Percentiles rank a stretch among this genome's conserved stretches.
Evolutionary conservation across 148 eudicot genomes (phyloP).

Genomic region (Rhododendron molle): DNA sequence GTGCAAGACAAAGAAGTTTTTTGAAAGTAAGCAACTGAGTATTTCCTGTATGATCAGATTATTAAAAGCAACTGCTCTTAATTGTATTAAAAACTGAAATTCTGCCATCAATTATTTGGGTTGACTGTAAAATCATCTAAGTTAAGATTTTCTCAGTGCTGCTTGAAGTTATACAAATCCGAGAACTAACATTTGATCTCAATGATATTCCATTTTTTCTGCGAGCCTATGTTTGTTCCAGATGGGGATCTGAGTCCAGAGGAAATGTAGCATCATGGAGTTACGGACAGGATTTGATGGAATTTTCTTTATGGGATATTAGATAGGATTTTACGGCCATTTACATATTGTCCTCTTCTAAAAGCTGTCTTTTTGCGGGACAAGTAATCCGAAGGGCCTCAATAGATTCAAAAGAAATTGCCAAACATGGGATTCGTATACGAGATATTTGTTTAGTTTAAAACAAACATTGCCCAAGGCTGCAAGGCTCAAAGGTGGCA

Average conservation of each 20-base stretch:
- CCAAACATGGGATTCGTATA: background rate
- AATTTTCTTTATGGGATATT: background rate
- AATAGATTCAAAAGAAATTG: background rate
- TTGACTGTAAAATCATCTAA: background rate
- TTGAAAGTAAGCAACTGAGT: background rate
- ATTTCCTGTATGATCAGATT: background rate
- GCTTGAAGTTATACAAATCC: background rate
- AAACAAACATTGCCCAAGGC: background rate
- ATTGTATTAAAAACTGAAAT: background rate
- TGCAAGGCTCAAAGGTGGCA: background rate
- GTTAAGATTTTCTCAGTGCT: background rate
- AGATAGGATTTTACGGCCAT: background rate
- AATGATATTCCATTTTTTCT: background rate
- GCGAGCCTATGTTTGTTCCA: background rate
- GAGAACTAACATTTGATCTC: background rate
- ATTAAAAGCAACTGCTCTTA: background rate
- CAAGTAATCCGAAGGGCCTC: background rate
- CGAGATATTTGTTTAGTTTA: background rate
- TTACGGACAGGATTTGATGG: background rate
- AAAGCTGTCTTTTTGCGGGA: background rate
- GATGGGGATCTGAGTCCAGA: background rate
- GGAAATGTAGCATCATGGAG: background rate
- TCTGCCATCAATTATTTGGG: background rate
- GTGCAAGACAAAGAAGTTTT: background rate
- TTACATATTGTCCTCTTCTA: background rate